phyloP scores from a whole-genome alignment of 1,139 yeast genomes.

The Martiniozyma asiatica region DNA sequence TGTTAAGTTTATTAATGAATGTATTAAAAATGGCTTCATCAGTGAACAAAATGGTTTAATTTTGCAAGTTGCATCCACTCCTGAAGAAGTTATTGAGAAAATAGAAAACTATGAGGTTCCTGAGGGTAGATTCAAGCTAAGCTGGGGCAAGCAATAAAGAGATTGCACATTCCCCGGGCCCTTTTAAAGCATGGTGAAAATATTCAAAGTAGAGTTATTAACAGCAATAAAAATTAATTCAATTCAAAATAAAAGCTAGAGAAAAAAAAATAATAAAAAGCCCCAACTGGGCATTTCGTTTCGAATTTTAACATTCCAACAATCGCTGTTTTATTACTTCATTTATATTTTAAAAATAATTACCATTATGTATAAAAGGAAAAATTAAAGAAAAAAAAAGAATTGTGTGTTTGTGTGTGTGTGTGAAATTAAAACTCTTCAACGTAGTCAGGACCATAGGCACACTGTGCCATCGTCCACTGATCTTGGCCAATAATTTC shows the following conservation, averaged over 20 bases:
- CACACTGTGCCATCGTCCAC: slow-evolving; percentile 77
- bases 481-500: slow-evolving; percentile 44
- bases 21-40: slow-evolving; percentile 57
- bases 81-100: slow-evolving; percentile 52
- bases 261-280: not conserved
- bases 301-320: no score
- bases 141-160: slow-evolving; percentile 43
- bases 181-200: no score
- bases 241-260: not conserved
- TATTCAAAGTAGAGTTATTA: no score
- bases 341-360: no score
- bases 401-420: no score
- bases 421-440: slow-evolving; percentile 10
- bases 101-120: slow-evolving; percentile 57
- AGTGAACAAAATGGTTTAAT: slow-evolving; percentile 56
- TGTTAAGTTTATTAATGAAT: slow-evolving; percentile 42
- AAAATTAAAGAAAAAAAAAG: no score
- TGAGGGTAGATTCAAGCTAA: slow-evolving; percentile 60
- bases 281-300: no score
- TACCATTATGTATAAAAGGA: no score
- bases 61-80: slow-evolving; percentile 54
- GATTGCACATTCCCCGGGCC: not conserved
- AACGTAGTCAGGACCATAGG: slow-evolving; percentile 39
- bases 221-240: not conserved
- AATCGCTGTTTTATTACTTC: no score